phyloP scores from a whole-genome alignment of 2,329 filamentous ascomycete genomes.

The Colletotrichum kahawae region DNA sequence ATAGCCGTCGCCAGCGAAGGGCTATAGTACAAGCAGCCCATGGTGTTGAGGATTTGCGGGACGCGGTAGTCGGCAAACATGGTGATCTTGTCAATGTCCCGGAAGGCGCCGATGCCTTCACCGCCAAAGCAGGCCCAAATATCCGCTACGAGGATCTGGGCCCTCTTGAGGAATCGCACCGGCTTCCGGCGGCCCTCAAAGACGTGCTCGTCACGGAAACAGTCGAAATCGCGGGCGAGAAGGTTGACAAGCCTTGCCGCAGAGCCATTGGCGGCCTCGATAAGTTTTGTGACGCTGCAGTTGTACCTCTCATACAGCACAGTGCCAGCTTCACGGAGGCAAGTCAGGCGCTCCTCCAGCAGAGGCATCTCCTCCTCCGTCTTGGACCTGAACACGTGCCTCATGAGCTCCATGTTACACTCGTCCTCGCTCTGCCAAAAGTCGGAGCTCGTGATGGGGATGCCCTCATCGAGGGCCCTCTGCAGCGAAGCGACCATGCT shows the following conservation, averaged over 20 bases:
- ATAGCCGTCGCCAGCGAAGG: constrained; percentile 78
- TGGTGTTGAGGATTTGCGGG: constrained; percentile 85
- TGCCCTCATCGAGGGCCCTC: constrained; percentile 86
- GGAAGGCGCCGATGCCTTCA: constrained; percentile 77
- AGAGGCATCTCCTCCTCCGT: constrained; percentile 89
- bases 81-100: constrained; percentile 93
- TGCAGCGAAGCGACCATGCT: constrained; percentile 88
- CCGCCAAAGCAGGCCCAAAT: constrained; percentile 96
- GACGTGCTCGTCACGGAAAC: constrained; percentile 80
- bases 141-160: constrained; percentile 95
- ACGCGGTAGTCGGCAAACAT: constrained; percentile 99
- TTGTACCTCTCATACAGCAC: constrained; percentile 80
- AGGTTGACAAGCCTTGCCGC: constrained; percentile 87
- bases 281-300: constrained; percentile 74
- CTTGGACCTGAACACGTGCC: constrained; percentile 82
- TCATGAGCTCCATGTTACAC: constrained; percentile 76
- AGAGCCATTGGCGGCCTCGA: constrained; percentile 76
- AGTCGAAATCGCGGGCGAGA: constrained; percentile 79
- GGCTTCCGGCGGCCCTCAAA: constrained; percentile 74
- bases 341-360: constrained; percentile 76
- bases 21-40: constrained; percentile 85
- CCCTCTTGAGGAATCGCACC: constrained; percentile 88
- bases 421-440: constrained; percentile 83
- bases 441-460: constrained; percentile 85
- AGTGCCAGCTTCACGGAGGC: constrained; percentile 81